Evolutionary conservation across 441 rosid species (phyloP), one percentile per base, ranked within the genome.

Genomic region (Populus hybrid): DNA sequence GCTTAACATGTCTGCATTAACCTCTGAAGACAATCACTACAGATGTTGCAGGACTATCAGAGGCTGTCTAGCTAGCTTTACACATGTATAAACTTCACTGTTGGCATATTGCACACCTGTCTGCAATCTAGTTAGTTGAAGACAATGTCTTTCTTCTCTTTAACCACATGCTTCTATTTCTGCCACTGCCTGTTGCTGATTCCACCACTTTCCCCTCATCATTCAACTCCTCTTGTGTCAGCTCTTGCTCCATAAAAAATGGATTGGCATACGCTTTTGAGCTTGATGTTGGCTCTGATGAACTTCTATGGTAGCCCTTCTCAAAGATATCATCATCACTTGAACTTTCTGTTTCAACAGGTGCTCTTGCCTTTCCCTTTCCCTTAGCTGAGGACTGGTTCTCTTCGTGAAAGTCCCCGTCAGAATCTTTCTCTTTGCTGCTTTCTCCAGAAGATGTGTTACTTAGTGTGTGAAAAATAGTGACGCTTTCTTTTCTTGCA

Each of bases 111-210:
- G 53, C 18, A 10, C 14, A 42, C 18, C 53, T 42, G 16, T 42
- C 53, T 42, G 10, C 53, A 42, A 12, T 11, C 53, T 81, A 81
- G 64, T 83, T 76, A 21, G 79, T 81, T 26, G 83, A 85, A 30
- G 88, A 86, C 71, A 79, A 19, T 26, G 82, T 53, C 74, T 75
- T 82, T n/a, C 88, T 87, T 76, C 87, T 87, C 84, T 86, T 88
- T 67, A 89, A 71, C 82, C 77, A 79, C 18, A 28, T 50, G 75
- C 75, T 64, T 64, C 81, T 46, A 4, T 0, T 81, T 81, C 83
- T 85, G 28, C 85, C 79, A 73, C 81, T 75, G 67, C 79, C 84
- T 75, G 71, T 76, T 76, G 80, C 69, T 21, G 87, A 75, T 34
- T 75, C 84, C 34, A 73, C 82, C 53, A 28, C 80, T 46, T 74